Evolutionary conservation across 345 rosid species (phyloP).

Genomic region (Salix dunnii): DNA sequence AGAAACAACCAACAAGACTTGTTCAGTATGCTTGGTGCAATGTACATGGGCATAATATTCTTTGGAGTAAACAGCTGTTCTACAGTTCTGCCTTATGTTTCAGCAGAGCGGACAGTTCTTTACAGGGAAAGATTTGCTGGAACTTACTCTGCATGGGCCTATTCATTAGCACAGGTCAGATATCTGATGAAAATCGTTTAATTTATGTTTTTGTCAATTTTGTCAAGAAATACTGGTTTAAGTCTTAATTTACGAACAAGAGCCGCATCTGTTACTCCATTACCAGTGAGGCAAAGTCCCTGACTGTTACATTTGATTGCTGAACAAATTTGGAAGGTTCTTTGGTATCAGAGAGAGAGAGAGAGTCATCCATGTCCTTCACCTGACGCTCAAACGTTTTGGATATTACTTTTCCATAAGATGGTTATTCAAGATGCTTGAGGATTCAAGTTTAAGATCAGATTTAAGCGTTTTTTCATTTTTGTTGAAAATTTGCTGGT

Average conservation of each 20-base stretch:
- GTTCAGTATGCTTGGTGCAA: constrained; percentile 56
- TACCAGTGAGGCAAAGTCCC: too few species aligned
- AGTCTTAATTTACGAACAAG: too few species aligned
- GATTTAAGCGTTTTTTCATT: not conserved
- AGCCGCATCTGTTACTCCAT: too few species aligned
- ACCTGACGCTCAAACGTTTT: too few species aligned
- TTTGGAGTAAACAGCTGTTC: constrained; percentile 67
- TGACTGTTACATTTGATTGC: too few species aligned
- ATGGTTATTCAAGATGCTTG: too few species aligned
- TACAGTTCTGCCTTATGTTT: constrained; percentile 49
- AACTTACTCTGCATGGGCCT: constrained; percentile 76
- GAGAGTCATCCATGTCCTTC: too few species aligned
- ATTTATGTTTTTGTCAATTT: not conserved
- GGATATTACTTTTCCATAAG: too few species aligned
- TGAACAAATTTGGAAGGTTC: too few species aligned
- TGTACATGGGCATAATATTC: constrained; percentile 45
- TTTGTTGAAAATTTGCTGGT: not conserved
- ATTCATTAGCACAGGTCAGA: constrained; percentile 61
- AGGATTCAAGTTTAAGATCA: too few species aligned
- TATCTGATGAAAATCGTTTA: not conserved
- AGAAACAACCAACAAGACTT: constrained; percentile 63
- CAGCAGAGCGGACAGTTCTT: constrained; percentile 58
- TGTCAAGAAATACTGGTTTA: not conserved
- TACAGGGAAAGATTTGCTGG: constrained; percentile 81
- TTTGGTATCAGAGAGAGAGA: too few species aligned